These are phyloP conservation scores for Naganishia vaughanmartiniae DNA, from an alignment of 768 basidiomycete genomes.

Conservation along the genomic window DNA sequence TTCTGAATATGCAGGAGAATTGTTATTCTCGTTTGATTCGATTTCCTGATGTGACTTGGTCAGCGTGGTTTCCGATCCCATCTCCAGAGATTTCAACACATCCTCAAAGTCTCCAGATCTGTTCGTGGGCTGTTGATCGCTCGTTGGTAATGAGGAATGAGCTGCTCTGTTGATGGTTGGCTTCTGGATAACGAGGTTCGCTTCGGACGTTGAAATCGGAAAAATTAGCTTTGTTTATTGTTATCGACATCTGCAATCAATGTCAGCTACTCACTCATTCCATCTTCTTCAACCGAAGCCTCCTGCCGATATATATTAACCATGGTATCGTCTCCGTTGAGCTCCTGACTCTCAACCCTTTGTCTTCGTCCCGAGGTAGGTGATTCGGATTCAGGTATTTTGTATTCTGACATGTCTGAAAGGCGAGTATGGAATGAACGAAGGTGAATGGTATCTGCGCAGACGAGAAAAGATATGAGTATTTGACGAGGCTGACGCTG, in stretches of 20 bases:
- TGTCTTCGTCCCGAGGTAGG: neutral
- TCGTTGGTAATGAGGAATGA: neutral
- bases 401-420: neutral
- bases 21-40: neutral
- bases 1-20: neutral
- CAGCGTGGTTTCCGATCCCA: neutral
- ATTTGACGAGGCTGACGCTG: neutral
- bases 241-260: neutral
- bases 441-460: no score
- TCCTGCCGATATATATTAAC: neutral
- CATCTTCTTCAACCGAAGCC: neutral
- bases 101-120: neutral
- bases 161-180: neutral
- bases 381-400: neutral
- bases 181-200: neutral
- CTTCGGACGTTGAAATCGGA: neutral
- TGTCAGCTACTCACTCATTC: neutral
- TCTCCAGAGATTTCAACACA: neutral
- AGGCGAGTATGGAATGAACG: no score
- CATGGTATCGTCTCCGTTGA: neutral
- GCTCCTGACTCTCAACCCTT: neutral
- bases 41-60: neutral
- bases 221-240: neutral
- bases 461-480: no score
- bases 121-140: neutral